These are phyloP conservation scores for Solanum dulcamara DNA, from an alignment of 257 asterid species.

Conservation along the genomic window DNA sequence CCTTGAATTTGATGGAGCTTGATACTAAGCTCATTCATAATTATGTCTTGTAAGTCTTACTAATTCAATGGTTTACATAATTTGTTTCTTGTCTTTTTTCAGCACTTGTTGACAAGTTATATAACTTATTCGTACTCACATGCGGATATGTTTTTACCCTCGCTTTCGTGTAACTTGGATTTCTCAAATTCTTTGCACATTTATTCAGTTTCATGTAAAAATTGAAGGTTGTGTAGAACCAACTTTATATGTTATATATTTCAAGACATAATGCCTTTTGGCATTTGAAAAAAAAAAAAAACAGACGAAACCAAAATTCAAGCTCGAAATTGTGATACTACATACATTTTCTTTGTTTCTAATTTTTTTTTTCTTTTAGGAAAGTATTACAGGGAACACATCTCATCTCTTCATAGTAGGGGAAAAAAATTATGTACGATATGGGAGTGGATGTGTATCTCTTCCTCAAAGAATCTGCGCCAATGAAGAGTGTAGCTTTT, in stretches of 20 bases:
- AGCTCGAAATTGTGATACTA: not conserved
- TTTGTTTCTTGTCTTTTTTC: not conserved
- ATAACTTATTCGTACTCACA: no score
- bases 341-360: not conserved
- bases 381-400: not conserved
- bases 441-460: not conserved
- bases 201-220: no score
- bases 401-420: not conserved
- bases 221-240: not conserved
- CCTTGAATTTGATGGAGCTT: no score
- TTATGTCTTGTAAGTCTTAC: not conserved
- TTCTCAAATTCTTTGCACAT: no score
- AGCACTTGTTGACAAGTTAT: not conserved
- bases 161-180: no score
- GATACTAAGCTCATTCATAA: not conserved
- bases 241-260: not conserved
- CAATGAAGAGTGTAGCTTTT: not conserved
- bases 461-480: not conserved
- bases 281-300: not conserved
- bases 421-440: not conserved
- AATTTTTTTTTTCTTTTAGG: not conserved
- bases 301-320: not conserved
- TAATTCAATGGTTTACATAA: not conserved
- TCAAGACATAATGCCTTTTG: not conserved
- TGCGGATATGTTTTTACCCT: no score